A percentile compares a stretch with the other conserved stretches of the same genome.
Conservation (phyloP, 1,284 basidiomycete species). For the Moniliophthora roreri region DNA sequence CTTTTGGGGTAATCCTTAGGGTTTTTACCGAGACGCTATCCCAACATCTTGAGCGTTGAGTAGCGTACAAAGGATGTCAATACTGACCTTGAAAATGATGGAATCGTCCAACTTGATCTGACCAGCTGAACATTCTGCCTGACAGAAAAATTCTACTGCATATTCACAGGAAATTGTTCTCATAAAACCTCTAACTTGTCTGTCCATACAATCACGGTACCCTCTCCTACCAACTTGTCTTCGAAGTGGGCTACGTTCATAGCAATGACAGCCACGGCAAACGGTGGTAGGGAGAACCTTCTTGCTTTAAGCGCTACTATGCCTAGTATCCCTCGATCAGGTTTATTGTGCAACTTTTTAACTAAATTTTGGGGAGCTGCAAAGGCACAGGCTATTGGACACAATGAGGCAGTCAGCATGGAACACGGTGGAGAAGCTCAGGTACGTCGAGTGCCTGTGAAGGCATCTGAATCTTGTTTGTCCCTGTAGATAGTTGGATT, state of each 20-base stretch:
- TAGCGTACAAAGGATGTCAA: too few relatives aligned
- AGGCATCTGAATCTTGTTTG: not conserved
- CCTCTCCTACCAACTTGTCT: constrained; percentile 21
- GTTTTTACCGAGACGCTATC: too few relatives aligned
- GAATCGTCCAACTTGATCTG: constrained; percentile 88
- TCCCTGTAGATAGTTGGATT: not conserved
- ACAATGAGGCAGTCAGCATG: constrained; percentile 4
- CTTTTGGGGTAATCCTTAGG: constrained; percentile 96
- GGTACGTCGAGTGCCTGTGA: not conserved
- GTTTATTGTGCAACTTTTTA: constrained; percentile 49
- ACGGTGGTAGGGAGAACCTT: constrained; percentile 20
- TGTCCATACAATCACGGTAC: constrained; percentile 43
- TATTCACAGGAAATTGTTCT: constrained; percentile 31
- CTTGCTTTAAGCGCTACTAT: constrained; percentile 44
- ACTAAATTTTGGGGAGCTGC: constrained; percentile 68
- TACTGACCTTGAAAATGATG: constrained; percentile 92
- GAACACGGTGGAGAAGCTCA: constrained; percentile 5
- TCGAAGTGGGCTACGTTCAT: constrained; percentile 29
- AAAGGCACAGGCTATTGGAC: constrained; percentile 21
- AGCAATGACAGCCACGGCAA: constrained; percentile 16
- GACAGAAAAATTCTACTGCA: constrained; percentile 43
- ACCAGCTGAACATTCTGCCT: constrained; percentile 78
- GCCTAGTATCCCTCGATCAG: constrained; percentile 37
- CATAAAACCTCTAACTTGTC: constrained; percentile 59
- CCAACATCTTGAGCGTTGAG: too few relatives aligned